A percentile compares a stretch with the other conserved stretches of the same genome.
phyloP scores from a whole-genome alignment of 1,284 basidiomycete genomes.

The Ustilago tritici region DNA sequence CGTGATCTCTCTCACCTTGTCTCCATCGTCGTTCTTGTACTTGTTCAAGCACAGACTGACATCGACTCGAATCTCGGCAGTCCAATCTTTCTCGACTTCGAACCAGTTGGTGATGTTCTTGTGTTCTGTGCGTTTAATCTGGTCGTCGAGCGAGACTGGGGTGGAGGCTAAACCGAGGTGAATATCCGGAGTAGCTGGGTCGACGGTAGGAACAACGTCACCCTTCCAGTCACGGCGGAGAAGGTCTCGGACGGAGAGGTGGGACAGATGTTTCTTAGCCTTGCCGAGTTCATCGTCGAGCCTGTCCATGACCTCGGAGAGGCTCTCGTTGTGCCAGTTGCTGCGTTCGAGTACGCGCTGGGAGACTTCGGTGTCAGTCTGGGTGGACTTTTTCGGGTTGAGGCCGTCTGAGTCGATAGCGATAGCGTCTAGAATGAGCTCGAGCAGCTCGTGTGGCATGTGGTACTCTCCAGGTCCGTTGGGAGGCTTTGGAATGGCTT shows the following conservation, averaged over 20 bases:
- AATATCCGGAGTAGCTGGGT: slow-evolving; percentile 57
- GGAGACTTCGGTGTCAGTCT: slow-evolving; percentile 34
- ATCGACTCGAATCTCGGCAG: slow-evolving; percentile 58
- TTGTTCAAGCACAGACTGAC: slow-evolving; percentile 55
- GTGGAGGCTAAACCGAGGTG: slow-evolving; percentile 69
- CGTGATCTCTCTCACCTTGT: slow-evolving; percentile 55
- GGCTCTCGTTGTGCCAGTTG: slow-evolving; percentile 49
- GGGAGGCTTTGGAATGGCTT: slow-evolving; percentile 38
- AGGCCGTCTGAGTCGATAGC: slow-evolving; percentile 64
- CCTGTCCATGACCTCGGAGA: slow-evolving; percentile 58
- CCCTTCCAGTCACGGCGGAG: slow-evolving; percentile 70
- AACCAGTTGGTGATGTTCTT: slow-evolving; percentile 64
- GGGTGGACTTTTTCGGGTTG: slow-evolving; percentile 47
- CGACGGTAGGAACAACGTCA: slow-evolving; percentile 61
- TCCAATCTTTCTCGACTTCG: slow-evolving; percentile 56
- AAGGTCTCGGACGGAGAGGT: slow-evolving; percentile 64
- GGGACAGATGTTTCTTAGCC: slow-evolving; percentile 66
- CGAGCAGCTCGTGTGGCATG: slow-evolving; percentile 62
- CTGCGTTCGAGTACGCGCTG: slow-evolving; percentile 36
- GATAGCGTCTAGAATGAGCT: slow-evolving; percentile 63
- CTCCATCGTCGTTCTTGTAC: slow-evolving; percentile 36
- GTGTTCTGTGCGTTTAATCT: slow-evolving; percentile 63
- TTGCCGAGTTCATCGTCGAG: slow-evolving; percentile 61
- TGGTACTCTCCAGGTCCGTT: slow-evolving; percentile 54
- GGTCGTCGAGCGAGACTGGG: slow-evolving; percentile 66